Percentiles rank a stretch among this genome's conserved stretches.
Evolutionary conservation across 2,329 filamentous ascomycete genomes (phyloP).

Genomic region (Sordariomycetes sp.): DNA sequence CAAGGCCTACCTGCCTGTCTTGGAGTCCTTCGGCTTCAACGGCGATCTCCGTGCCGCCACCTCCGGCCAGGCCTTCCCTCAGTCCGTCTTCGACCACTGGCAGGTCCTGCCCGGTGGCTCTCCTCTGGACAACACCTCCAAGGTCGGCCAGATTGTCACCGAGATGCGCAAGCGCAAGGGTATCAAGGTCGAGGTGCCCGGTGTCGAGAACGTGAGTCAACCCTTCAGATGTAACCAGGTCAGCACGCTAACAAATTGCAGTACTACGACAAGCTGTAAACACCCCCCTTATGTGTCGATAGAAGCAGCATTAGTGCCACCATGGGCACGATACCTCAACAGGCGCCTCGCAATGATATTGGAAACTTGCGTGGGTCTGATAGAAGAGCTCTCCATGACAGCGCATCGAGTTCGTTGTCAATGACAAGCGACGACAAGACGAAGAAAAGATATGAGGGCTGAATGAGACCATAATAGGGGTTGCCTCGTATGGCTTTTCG

Average conservation of each 20-base stretch:
- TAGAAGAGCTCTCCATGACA: constrained; percentile 13
- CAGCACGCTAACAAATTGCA: constrained; percentile 30
- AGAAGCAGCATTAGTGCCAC: constrained; percentile 34
- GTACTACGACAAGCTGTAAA: constrained; percentile 99
- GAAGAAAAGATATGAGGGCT: constrained; percentile 19
- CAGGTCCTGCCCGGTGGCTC: constrained; percentile 91
- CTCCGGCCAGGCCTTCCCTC: constrained; percentile 96
- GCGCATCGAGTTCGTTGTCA: constrained; percentile 9
- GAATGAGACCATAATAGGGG: constrained; percentile 26
- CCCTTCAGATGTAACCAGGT: not conserved
- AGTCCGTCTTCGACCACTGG: constrained; percentile 99
- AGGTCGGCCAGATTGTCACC: constrained; percentile 75
- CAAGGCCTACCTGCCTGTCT: constrained; percentile 94
- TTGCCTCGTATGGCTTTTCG: constrained; percentile 25
- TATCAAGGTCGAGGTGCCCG: constrained; percentile 92
- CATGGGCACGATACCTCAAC: constrained; percentile 30
- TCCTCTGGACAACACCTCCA: constrained; percentile 71
- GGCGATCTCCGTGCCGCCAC: constrained; percentile 90
- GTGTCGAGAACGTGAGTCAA: constrained; percentile 84
- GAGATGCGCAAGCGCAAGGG: constrained; percentile 99
- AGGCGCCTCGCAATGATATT: constrained; percentile 23
- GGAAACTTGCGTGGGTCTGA: constrained; percentile 16
- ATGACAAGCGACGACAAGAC: constrained; percentile 22
- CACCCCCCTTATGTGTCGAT: constrained; percentile 24
- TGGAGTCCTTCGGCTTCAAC: constrained; percentile 99